A percentile compares a stretch with the other conserved stretches of the same genome.
Conservation (phyloP, 768 basidiomycete genomes). For the Pleurotus eryngii region DNA sequence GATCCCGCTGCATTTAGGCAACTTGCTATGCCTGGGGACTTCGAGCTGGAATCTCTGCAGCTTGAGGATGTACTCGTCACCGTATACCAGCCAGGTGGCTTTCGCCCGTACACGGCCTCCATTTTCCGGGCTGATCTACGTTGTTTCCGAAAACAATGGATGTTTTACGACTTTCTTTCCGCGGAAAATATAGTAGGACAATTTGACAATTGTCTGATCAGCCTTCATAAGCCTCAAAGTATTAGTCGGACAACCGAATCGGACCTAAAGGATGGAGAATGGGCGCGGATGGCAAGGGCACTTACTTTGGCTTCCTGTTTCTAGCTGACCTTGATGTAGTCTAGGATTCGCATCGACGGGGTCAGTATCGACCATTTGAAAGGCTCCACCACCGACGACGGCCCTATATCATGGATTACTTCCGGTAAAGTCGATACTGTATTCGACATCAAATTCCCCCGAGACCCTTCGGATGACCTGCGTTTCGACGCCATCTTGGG, state of each 20-base stretch:
- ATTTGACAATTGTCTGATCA: conserved; percentile 96
- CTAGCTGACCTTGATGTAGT: conserved; percentile 39
- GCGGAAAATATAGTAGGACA: conserved; percentile 97
- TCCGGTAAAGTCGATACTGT: conserved; percentile 97
- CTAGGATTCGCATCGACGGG: conserved; percentile 94
- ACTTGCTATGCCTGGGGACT: conserved; percentile 72
- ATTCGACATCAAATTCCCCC: conserved; percentile 95
- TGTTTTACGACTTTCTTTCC: conserved; percentile 92
- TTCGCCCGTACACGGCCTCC: conserved; percentile 87
- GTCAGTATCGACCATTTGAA: conserved; percentile 96
- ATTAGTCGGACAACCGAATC: conserved; percentile 88
- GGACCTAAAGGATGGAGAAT: conserved; percentile 78
- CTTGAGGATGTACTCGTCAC: conserved; percentile 93
- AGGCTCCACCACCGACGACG: conserved; percentile 65
- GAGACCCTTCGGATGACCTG: conserved; percentile 62
- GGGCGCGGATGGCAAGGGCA: conserved; percentile 81
- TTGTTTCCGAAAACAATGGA: conserved; percentile 85
- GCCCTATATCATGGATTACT: conserved; percentile 96
- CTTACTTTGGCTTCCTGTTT: not conserved
- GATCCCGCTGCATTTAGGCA: conserved; percentile 84
- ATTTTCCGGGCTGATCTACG: conserved; percentile 92
- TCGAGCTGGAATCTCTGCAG: conserved; percentile 85
- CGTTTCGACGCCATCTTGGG: conserved; percentile 79
- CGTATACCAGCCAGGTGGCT: conserved; percentile 89
- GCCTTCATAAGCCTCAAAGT: conserved; percentile 93